A percentile compares a stretch with the other conserved stretches of the same genome.
These are phyloP conservation scores for Debaryomycetaceae sp. DNA, from an alignment of 1,139 yeast genomes.

Conservation along the genomic window DNA sequence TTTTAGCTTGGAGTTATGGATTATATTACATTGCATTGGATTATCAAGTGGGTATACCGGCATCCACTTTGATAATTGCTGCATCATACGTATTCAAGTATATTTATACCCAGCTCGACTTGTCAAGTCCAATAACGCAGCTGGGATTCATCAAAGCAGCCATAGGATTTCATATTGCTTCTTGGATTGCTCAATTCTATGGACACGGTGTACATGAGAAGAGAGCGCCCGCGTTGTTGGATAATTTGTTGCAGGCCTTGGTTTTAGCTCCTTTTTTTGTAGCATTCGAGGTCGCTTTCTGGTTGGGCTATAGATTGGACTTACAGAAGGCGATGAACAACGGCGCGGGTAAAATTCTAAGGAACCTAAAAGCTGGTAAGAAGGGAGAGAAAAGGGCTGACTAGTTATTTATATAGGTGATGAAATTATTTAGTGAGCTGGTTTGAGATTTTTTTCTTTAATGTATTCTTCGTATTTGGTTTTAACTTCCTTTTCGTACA, in stretches of 20 bases:
- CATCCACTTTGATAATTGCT: slow-evolving; percentile 29
- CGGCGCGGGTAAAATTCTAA: slow-evolving; percentile 39
- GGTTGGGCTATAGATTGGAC: slow-evolving; percentile 57
- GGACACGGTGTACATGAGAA: slow-evolving; percentile 85
- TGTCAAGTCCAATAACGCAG: slow-evolving; percentile 15
- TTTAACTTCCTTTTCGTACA: slow-evolving; percentile 58
- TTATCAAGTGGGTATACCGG: slow-evolving; percentile 36
- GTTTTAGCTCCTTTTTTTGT: slow-evolving; percentile 92
- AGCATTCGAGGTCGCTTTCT: slow-evolving; percentile 69
- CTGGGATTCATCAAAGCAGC: slow-evolving; percentile 27
- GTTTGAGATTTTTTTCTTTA: background rate
- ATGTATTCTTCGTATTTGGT: slow-evolving; percentile 27
- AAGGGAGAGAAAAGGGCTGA: slow-evolving; percentile 4
- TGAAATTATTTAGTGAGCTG: background rate
- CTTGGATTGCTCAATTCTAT: slow-evolving; percentile 86
- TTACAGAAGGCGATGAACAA: slow-evolving; percentile 55
- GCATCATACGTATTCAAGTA: slow-evolving; percentile 38
- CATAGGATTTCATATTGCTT: slow-evolving; percentile 39
- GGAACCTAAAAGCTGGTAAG: slow-evolving; percentile 19
- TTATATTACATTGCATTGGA: slow-evolving; percentile 44
- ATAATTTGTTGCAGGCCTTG: slow-evolving; percentile 77
- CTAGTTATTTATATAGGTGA: background rate
- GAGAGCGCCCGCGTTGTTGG: slow-evolving; percentile 84
- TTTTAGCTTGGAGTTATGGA: slow-evolving; percentile 34
- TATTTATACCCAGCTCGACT: slow-evolving; percentile 16